Evolutionary conservation across 169 alveolate genomes (phyloP).

Genomic region (Plasmodium fragile): DNA sequence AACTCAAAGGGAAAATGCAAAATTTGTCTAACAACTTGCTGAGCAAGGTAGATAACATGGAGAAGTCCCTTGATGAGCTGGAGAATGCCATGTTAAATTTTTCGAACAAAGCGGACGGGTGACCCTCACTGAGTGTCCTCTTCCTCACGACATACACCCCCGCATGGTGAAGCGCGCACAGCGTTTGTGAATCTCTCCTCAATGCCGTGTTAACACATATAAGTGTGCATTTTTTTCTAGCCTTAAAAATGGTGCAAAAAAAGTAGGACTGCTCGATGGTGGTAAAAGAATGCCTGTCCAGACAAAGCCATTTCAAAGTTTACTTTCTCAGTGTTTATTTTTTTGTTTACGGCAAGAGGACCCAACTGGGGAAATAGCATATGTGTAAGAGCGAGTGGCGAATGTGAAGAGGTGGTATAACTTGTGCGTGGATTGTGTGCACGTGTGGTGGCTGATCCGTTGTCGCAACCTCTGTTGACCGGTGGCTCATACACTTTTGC

Average conservation of each 20-base stretch:
- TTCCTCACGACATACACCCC: neutral
- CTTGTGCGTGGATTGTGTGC: neutral
- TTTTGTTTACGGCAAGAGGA: neutral
- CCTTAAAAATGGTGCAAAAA: neutral
- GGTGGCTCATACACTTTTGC: neutral
- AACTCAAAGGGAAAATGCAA: constrained; percentile 66
- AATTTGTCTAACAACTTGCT: constrained; percentile 38
- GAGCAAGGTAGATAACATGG: constrained; percentile 61
- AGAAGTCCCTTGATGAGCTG: constrained; percentile 39
- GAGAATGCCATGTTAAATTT: constrained; percentile 20
- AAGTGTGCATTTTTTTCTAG: neutral
- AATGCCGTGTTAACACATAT: neutral
- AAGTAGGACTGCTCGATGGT: neutral
- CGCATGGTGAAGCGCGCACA: too few relatives aligned
- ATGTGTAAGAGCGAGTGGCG: neutral
- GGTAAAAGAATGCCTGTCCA: neutral
- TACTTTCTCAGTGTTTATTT: neutral
- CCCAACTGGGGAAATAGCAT: neutral
- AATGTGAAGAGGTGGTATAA: neutral
- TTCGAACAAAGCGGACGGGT: neutral
- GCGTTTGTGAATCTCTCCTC: too few relatives aligned
- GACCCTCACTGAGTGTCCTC: neutral
- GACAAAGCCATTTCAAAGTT: neutral
- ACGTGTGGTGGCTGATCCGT: neutral
- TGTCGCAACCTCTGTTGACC: too few relatives aligned